Conservation (phyloP, 179 eudicot species). For the Drosera spatulata region DNA sequence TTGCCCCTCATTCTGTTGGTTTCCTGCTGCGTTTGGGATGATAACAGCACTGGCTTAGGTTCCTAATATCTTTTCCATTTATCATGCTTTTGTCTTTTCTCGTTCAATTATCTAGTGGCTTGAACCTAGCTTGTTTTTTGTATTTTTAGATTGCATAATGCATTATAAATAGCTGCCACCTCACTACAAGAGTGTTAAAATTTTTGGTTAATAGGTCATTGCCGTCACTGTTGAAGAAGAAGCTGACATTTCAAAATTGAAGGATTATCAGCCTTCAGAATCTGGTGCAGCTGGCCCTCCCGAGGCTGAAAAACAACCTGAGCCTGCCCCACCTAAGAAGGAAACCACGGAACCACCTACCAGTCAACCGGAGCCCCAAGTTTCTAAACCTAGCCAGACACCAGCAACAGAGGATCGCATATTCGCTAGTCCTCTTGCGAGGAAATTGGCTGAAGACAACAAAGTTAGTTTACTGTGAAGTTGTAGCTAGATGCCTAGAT, state of each 20-base stretch:
- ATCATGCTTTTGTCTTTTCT: too few species aligned
- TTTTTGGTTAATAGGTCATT: conserved; percentile 40
- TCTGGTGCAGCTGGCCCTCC: conserved; percentile 29
- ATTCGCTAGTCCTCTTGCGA: conserved; percentile 92
- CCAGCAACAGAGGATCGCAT: conserved; percentile 57
- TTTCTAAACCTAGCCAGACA: conserved; percentile 34
- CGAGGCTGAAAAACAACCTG: conserved; percentile 41
- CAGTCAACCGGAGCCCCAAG: conserved; percentile 39
- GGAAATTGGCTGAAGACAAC: conserved; percentile 85
- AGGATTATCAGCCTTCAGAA: conserved; percentile 61
- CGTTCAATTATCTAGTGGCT: too few species aligned
- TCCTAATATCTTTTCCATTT: too few species aligned
- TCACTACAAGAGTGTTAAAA: too few species aligned
- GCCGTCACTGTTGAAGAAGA: conserved; percentile 94
- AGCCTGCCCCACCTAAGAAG: conserved; percentile 47
- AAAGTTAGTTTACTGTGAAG: conserved; percentile 23
- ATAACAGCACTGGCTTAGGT: too few species aligned
- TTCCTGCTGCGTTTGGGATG: too few species aligned
- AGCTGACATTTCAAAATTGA: conserved; percentile 67
- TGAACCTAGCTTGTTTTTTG: too few species aligned
- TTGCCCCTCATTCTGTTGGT: too few species aligned
- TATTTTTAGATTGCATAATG: too few species aligned
- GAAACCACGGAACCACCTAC: conserved; percentile 40
- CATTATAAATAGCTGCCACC: too few species aligned
- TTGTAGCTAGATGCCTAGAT: background rate